Base-by-base conservation (phyloP, 1,139 yeast species). In the Candida anutae region DNA sequence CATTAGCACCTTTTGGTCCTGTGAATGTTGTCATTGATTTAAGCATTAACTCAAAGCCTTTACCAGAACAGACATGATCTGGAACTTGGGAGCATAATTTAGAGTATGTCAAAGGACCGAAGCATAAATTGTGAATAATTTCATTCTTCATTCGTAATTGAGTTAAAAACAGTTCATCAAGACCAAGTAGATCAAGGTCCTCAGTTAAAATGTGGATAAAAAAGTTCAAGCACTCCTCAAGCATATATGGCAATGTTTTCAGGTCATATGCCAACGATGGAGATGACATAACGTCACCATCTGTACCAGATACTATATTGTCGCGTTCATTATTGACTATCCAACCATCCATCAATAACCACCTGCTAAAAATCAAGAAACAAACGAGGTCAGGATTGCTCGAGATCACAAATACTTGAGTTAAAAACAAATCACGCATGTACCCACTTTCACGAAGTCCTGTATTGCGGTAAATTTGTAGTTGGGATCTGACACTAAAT, bases 361-460 rank as follows among this genome's bases (percentile, higher is more conserved):
- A 87, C 30, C 93, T 61, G 16, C 72, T 66, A 22, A 83, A 55
- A n/a, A 82, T 57, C 5, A 82, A 67, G 11, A 67, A 62, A 37
- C 83, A 58, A 2, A 74, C 74, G 9, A 68, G 53, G 32, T 77
- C 67, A 0, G 90, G 80, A 16, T 72, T 61, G 17, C 68, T 57
- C n/a, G 68, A 54, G 6, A 74, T 72, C 38, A 81, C 61, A 37
- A 78, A 75, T 1, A 76, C 57, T 48, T 90, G 97, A 1, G 74
- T 62, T 50, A 83, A 59, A 45, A 71, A 82, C 19, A 88, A 51
- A 43, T 88, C 96, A 39, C 94, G 68, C 45, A 76, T 62, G 46
- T 69, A 85, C 0, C 95, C 94, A 37, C 75, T 73, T 39, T 90
- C 97, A 30, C 97, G 62, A 27, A 88, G 66, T 5, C 87, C 83